Percentiles rank a stretch among this genome's conserved stretches.
These are phyloP conservation scores for Artemisia annua DNA, from an alignment of 129 eudicot genomes.

Conservation along the genomic window DNA sequence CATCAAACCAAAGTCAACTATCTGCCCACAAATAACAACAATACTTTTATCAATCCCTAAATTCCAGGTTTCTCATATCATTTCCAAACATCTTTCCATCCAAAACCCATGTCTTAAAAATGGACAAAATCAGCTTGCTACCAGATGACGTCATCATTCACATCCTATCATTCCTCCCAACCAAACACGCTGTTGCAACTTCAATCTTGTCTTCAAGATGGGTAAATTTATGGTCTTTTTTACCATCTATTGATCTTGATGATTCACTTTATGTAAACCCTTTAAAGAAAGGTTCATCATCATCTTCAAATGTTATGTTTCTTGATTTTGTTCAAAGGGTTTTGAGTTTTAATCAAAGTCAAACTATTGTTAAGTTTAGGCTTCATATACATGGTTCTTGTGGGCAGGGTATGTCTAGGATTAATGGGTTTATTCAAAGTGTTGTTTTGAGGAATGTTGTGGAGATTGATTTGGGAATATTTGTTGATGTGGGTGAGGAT, in stretches of 20 bases:
- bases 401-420: constrained; percentile 2
- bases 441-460: constrained; percentile 17
- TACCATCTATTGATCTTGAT: constrained; percentile 27
- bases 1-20: too few species aligned
- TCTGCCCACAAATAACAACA: too few species aligned
- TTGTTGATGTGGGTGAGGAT: not conserved
- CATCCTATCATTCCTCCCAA: constrained; percentile 35
- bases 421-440: constrained; percentile 22
- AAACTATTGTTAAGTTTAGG: constrained; percentile 25
- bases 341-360: constrained; percentile 17
- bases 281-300: not conserved
- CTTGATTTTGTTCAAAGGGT: constrained; percentile 26
- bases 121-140: constrained; percentile 34
- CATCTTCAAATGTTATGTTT: constrained; percentile 4
- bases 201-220: constrained; percentile 35
- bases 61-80: too few species aligned
- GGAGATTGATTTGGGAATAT: constrained; percentile 23
- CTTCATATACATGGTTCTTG: constrained; percentile 10
- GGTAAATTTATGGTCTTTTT: constrained; percentile 29
- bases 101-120: not conserved
- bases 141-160: constrained; percentile 33
- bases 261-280: constrained; percentile 27
- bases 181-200: constrained; percentile 34
- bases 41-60: too few species aligned
- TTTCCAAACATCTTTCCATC: not conserved